These are phyloP conservation scores for Lactarius hatsudake DNA, from an alignment of 768 basidiomycete species.

Conservation along the genomic window DNA sequence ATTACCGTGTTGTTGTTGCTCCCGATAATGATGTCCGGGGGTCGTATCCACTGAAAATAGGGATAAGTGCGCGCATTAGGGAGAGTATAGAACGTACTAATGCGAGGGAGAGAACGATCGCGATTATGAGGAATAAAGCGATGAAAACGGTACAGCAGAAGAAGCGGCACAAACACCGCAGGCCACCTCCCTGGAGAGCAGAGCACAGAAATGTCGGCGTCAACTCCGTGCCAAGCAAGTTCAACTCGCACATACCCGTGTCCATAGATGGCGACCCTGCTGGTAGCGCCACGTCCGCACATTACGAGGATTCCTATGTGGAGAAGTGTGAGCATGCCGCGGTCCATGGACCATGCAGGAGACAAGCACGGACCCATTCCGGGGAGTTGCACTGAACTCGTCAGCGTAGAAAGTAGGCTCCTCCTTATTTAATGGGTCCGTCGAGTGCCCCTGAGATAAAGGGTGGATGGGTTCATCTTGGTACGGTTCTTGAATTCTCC, in stretches of 20 bases:
- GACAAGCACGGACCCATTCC: constrained; percentile 5
- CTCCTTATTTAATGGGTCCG: constrained; percentile 13
- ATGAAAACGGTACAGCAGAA: constrained; percentile 75
- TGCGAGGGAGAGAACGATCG: constrained; percentile 62
- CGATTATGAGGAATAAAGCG: constrained; percentile 57
- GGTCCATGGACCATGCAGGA: neutral
- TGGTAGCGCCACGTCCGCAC: constrained; percentile 24
- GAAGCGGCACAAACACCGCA: constrained; percentile 62
- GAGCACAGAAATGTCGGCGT: constrained; percentile 33
- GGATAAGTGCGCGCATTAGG: constrained; percentile 12
- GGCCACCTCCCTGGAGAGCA: constrained; percentile 56
- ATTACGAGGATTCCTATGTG: constrained; percentile 13
- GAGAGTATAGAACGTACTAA: constrained; percentile 47
- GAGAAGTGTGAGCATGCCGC: neutral
- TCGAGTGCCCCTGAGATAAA: constrained; percentile 2
- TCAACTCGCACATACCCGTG: constrained; percentile 14
- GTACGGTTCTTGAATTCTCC: constrained; percentile 35
- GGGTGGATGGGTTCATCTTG: constrained; percentile 30
- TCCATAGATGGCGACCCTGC: constrained; percentile 26
- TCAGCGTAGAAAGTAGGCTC: constrained; percentile 1
- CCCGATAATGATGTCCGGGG: constrained; percentile 64
- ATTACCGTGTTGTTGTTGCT: constrained; percentile 39
- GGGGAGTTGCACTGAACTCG: neutral
- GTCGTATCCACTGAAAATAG: constrained; percentile 63
- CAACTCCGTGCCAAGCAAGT: neutral